Base-by-base conservation (phyloP, 83 land plant species). In the Thuja plicata region DNA sequence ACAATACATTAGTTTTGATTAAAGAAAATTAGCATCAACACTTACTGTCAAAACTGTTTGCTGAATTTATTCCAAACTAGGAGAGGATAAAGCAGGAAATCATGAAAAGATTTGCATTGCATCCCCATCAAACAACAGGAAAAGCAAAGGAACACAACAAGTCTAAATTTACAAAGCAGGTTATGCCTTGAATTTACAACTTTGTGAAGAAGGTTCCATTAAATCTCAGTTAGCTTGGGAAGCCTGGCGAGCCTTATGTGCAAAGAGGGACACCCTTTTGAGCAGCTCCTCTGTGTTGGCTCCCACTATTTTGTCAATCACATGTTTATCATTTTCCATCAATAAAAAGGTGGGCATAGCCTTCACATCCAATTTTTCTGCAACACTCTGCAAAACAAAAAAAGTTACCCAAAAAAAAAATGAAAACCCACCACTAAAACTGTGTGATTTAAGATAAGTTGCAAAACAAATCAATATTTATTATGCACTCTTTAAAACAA, bases 321-420 rank as follows among this genome's bases (percentile, higher is more conserved):
- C 30, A 52, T 70, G 76, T 1, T 55, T 83, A 19, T 89, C 88
- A 3, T 84, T 91, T 88, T 45, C 92, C 89, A 92, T 88, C 7
- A 93, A 54, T 15, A 93, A 15, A 73, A 93, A 93, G 1, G 93
- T 93, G 10, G 94, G 93, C 94, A 93, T 93, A 11, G 93, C 94
- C 89, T 90, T 92, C 62, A 93, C 89, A 46, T 91, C 93, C 90
- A 90, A 79, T 85, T 92, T 93, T 0, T 90, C 88, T 80, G 91
- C 93, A 11, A 90, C 89, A 43, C 50, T 91, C 94, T 93, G 82
- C 38, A 73, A 1, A 48, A n/a, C 86, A 45, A 48, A 17, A 88
- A 41, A 41, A 1, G 43, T 41, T 41, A 43, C 4, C 5, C 30
- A 4, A 78, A 24, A 1, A 19, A 27, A 30, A 66, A 66, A 2